Evolutionary conservation across 179 eudicot genomes (phyloP).

Genomic region (Heliamphora pulchella): DNA sequence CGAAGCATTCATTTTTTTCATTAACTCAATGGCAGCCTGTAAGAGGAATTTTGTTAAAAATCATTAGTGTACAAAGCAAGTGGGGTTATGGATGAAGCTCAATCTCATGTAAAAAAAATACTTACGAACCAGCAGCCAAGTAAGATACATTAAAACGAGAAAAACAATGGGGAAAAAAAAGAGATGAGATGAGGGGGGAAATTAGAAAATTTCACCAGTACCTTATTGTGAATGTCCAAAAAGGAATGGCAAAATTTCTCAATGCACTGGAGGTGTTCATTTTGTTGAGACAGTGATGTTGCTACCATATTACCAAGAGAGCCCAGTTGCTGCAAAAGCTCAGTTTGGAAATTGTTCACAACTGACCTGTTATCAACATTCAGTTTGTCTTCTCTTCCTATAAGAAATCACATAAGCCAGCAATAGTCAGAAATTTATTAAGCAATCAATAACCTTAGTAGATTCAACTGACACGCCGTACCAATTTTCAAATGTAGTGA

Average conservation of each 20-base stretch:
- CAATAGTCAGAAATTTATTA: conserved; percentile 10
- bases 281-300: conserved; percentile 59
- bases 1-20: conserved; percentile 64
- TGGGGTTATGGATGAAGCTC: not conserved
- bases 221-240: conserved; percentile 63
- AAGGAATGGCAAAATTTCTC: conserved; percentile 69
- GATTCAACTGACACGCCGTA: conserved; percentile 17
- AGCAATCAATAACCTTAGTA: not conserved
- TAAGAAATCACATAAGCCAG: conserved; percentile 16
- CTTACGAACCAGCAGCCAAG: conserved; percentile 1
- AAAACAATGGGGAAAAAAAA: no score
- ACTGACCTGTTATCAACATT: conserved; percentile 74
- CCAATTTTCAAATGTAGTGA: conserved; percentile 71
- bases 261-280: conserved; percentile 68
- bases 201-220: conserved; percentile 17
- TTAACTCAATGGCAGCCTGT: conserved; percentile 58
- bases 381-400: conserved; percentile 87
- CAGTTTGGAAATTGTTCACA: conserved; percentile 56
- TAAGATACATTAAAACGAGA: not conserved
- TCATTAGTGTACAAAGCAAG: conserved; percentile 1
- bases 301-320: conserved; percentile 58
- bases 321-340: conserved; percentile 55
- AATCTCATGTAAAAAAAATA: not conserved
- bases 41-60: conserved; percentile 8
- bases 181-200: not conserved